Base-by-base conservation (phyloP, 2,329 filamentous ascomycete species). In the Aspergillus pseudoterreus region DNA sequence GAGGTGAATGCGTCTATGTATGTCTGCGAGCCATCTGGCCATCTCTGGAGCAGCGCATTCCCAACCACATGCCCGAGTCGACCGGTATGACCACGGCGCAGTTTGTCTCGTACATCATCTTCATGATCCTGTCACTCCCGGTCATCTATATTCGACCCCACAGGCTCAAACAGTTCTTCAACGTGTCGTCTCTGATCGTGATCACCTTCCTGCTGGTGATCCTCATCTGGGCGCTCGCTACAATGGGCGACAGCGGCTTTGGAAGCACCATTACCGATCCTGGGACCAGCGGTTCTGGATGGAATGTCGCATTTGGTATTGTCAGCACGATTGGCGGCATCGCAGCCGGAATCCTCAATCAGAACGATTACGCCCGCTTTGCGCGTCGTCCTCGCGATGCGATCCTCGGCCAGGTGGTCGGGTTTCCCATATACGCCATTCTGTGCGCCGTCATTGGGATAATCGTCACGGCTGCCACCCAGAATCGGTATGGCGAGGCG, bases 21-120 rank as follows among this genome's bases (percentile, higher is more conserved):
- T 74, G 75, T 46, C 65, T 79, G 4, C 70, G 74, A 10, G 74
- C 77, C 1, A 74, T 75, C 61, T 73, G 74, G 57, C 75, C 75
- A 10, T 64, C 66, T 6, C 65, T 77, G 32, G 74, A 77, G 49
- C 45, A 66, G 0, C 72, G 72, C 53, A 70, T 78, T 41, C 70
- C 66, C 12, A 77, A 77, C 57, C 65, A 61, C 36, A 72, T 78
- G 45, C 69, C 75, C 4, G 60, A 55, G 1, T 63, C 63, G 17
- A 75, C 72, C 1, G 72, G 72, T 21, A 75, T 75, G 67, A 78
- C 74, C 6, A 73, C 72, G 0, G 74, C 74, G 0, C 65, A 71
- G 2, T 77, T 78, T 46, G 61, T 77, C 9, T 63, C 67, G 10
- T 78, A 77, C 55, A 64, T 76, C 17, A 61, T 78, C 48, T 78